Evolutionary conservation across 176 grass and related monocot species (phyloP).

Genomic region (Juncus inflexus): DNA sequence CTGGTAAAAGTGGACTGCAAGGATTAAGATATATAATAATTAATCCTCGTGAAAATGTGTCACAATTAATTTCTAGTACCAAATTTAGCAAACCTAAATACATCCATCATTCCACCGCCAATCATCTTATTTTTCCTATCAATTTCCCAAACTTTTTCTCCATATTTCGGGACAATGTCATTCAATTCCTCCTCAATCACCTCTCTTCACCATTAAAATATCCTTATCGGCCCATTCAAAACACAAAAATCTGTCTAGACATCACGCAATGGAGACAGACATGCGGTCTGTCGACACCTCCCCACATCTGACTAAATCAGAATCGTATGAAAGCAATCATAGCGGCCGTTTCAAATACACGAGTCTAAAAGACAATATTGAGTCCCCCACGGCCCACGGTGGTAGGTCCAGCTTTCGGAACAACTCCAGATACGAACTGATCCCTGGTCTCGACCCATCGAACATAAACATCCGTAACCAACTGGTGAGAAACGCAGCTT

Average conservation of each 20-base stretch:
- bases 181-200: background rate
- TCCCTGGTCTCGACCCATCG: constrained; percentile 46
- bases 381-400: background rate
- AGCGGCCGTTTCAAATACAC: constrained; percentile 46
- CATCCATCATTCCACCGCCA: constrained; percentile 1
- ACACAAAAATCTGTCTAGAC: background rate
- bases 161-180: background rate
- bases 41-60: too few relatives aligned
- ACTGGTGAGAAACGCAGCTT: constrained; percentile 71
- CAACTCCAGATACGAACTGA: constrained; percentile 17
- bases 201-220: constrained; percentile 2
- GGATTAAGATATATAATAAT: too few relatives aligned
- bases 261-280: constrained; percentile 29
- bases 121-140: constrained; percentile 20
- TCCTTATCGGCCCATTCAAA: too few relatives aligned
- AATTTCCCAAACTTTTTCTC: constrained; percentile 4
- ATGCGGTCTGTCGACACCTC: constrained; percentile 33
- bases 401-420: constrained; percentile 23
- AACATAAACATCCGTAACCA: constrained; percentile 62
- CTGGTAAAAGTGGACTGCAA: too few relatives aligned
- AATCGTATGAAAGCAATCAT: constrained; percentile 29
- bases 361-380: constrained; percentile 71
- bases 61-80: background rate
- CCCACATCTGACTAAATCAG: constrained; percentile 12
- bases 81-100: constrained; percentile 22